Conservation (phyloP, 106 monocot genomes). For the Acorus gramineus region DNA sequence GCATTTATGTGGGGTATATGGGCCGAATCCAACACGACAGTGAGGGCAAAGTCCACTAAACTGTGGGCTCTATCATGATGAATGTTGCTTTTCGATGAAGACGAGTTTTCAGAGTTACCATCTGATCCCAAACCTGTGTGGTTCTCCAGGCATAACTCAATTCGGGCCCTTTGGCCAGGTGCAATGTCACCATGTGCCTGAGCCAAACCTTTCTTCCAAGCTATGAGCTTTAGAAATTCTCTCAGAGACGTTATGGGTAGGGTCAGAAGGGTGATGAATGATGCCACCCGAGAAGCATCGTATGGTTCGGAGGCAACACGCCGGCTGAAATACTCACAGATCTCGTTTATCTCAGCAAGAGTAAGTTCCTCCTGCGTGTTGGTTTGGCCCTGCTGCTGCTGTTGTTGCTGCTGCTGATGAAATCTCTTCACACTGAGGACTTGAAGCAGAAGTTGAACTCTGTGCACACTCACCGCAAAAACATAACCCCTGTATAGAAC, state of each 20-base stretch:
- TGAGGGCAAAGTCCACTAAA: slow-evolving; percentile 77
- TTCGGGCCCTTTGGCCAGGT: slow-evolving; percentile 61
- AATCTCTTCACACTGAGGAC: slow-evolving; percentile 88
- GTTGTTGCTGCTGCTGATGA: slow-evolving; percentile 33
- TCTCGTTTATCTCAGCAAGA: slow-evolving; percentile 67
- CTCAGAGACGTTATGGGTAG: slow-evolving; percentile 73
- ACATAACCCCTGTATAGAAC: slow-evolving; percentile 69
- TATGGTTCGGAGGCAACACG: slow-evolving; percentile 97
- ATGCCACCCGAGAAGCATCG: slow-evolving; percentile 94
- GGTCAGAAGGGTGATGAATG: slow-evolving; percentile 94
- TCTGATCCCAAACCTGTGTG: slow-evolving; percentile 45
- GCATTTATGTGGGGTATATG: slow-evolving; percentile 92
- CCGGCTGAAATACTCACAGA: slow-evolving; percentile 92
- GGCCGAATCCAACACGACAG: slow-evolving; percentile 79
- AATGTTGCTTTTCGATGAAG: slow-evolving; percentile 60
- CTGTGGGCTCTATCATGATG: slow-evolving; percentile 67
- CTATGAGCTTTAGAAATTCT: slow-evolving; percentile 85
- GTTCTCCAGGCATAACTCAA: slow-evolving; percentile 90
- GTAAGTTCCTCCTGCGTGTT: slow-evolving; percentile 78
- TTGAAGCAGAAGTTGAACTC: slow-evolving; percentile 94
- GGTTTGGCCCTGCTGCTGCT: slow-evolving; percentile 48
- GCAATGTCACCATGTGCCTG: slow-evolving; percentile 63
- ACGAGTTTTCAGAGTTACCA: slow-evolving; percentile 32
- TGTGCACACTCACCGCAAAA: slow-evolving; percentile 92
- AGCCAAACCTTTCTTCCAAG: slow-evolving; percentile 84